Percentiles rank a stretch among this genome's conserved stretches.
These are phyloP conservation scores for Ajuga chamaepitys DNA, from an alignment of 257 asterid species.

Conservation along the genomic window DNA sequence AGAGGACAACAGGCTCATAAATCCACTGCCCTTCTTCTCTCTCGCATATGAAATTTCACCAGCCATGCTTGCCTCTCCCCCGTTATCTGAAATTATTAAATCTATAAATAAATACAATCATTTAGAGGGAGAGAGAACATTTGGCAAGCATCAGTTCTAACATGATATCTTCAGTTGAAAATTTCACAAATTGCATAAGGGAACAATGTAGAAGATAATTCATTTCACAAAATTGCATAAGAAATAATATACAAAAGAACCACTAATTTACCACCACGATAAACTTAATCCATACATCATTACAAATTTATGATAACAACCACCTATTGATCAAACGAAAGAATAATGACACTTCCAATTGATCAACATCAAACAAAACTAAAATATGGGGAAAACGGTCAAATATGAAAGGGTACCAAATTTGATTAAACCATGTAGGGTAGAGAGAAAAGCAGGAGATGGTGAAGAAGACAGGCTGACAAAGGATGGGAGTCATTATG, in stretches of 20 bases:
- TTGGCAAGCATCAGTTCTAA: not conserved
- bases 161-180: conserved; percentile 1
- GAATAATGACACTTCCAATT: not conserved
- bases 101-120: not conserved
- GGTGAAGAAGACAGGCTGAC: not conserved
- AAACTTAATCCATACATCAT: conserved; percentile 9
- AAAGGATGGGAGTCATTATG: conserved; percentile 12
- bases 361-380: not conserved
- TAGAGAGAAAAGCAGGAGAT: conserved; percentile 29
- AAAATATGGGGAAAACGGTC: too few species aligned
- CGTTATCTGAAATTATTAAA: conserved; percentile 20
- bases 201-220: not conserved
- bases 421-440: conserved; percentile 19
- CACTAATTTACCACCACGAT: conserved; percentile 14
- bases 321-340: conserved; percentile 1
- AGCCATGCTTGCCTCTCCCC: conserved; percentile 39
- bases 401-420: conserved; percentile 16
- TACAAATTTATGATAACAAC: not conserved
- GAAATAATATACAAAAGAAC: not conserved
- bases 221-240: not conserved
- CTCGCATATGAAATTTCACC: conserved; percentile 34
- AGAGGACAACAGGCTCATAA: conserved; percentile 54
- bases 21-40: conserved; percentile 33
- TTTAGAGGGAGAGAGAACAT: not conserved
- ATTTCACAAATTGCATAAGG: not conserved